Percentiles rank a stretch among this genome's conserved stretches.
phyloP scores from a whole-genome alignment of 768 basidiomycete species.

The Cystobasidium tubakii region DNA sequence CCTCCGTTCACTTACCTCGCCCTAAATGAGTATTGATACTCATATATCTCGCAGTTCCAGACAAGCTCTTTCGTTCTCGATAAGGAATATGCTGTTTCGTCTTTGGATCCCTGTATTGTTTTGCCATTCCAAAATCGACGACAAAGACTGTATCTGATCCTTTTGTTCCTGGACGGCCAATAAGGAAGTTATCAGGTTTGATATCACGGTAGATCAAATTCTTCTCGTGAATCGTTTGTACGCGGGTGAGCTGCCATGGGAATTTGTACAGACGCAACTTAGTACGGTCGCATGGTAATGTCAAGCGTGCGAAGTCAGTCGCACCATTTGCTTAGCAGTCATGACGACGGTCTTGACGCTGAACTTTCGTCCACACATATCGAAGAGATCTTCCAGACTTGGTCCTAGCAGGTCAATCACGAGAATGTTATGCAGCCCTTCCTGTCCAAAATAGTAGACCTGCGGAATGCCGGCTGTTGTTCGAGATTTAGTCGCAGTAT shows the following conservation, averaged over 20 bases:
- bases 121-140: constrained; percentile 99
- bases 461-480: constrained; percentile 84
- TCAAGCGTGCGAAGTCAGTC: constrained; percentile 46
- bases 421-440: constrained; percentile 95
- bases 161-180: constrained; percentile 89
- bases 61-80: constrained; percentile 91
- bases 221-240: constrained; percentile 98
- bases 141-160: constrained; percentile 61
- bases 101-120: constrained; percentile 98
- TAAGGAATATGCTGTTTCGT: constrained; percentile 99
- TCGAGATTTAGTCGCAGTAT: not conserved
- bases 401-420: constrained; percentile 97
- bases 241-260: constrained; percentile 72
- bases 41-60: constrained; percentile 98
- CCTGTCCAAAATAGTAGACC: constrained; percentile 99
- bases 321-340: constrained; percentile 97
- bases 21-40: constrained; percentile 98
- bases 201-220: constrained; percentile 99
- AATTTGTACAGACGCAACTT: not conserved
- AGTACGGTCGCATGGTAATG: not conserved
- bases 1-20: constrained; percentile 61
- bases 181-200: constrained; percentile 98
- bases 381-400: constrained; percentile 93
- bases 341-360: constrained; percentile 97
- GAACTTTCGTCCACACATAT: constrained; percentile 98